Evolutionary conservation across 805 yeast genomes (phyloP).

Genomic region (Zygoascus flipseniorum): DNA sequence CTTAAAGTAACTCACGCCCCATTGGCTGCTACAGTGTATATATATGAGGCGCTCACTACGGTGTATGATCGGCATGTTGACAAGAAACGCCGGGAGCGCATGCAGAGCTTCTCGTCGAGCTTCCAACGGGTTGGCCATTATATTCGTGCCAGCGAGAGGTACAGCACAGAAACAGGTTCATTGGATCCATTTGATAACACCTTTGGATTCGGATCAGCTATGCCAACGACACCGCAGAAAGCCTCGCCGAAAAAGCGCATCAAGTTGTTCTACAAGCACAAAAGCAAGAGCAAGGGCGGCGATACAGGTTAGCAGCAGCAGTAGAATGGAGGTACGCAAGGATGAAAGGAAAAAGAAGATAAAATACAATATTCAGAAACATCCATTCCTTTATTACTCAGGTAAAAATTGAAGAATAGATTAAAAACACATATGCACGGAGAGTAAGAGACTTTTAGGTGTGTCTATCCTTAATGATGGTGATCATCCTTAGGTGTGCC

Average conservation of each 20-base stretch:
- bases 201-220: not conserved
- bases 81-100: not conserved
- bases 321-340: too few relatives aligned
- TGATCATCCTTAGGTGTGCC: constrained; percentile 58
- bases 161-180: not conserved
- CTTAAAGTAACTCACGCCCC: constrained; percentile 26
- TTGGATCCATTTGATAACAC: not conserved
- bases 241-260: not conserved
- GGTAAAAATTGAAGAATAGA: not conserved
- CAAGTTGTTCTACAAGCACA: not conserved
- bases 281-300: not conserved
- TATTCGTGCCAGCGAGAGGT: not conserved
- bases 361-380: too few relatives aligned
- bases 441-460: not conserved
- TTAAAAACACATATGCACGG: not conserved
- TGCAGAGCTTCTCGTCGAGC: not conserved
- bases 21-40: constrained; percentile 18
- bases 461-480: constrained; percentile 31
- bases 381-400: not conserved
- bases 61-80: constrained; percentile 2
- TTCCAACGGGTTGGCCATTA: not conserved
- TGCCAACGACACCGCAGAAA: not conserved
- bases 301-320: not conserved
- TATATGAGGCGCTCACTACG: constrained; percentile 14
- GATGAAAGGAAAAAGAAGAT: too few relatives aligned